phyloP scores from a whole-genome alignment of 2,329 filamentous ascomycete species.

The Phyllosticta citrichinensis region DNA sequence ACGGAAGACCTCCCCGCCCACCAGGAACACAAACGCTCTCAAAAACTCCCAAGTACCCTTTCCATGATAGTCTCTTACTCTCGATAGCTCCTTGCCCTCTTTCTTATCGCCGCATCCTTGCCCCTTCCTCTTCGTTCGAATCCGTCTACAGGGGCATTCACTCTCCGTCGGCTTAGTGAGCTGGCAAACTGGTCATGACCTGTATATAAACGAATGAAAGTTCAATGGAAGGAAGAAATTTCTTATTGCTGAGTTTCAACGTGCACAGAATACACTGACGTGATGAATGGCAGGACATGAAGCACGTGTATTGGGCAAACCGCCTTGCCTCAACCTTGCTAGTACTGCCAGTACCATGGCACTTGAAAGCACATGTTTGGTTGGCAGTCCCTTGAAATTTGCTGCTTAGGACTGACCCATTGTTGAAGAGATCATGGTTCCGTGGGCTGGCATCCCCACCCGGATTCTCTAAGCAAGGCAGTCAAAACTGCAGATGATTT shows the following conservation, averaged over 20 bases:
- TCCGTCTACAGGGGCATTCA: conserved; percentile 10
- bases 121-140: conserved; percentile 10
- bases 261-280: neutral
- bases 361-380: neutral
- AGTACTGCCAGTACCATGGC: neutral
- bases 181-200: conserved; percentile 10
- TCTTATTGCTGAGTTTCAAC: neutral
- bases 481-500: too few relatives aligned
- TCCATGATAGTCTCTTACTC: conserved; percentile 10
- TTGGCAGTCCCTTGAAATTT: neutral
- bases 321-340: neutral
- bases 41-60: conserved; percentile 7
- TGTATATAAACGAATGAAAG: conserved; percentile 11
- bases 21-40: conserved; percentile 8
- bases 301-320: neutral
- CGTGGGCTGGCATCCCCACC: too few relatives aligned
- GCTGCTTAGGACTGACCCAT: neutral
- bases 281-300: neutral
- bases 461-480: too few relatives aligned
- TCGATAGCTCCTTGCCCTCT: conserved; percentile 9
- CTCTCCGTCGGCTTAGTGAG: conserved; percentile 6
- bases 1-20: conserved; percentile 2
- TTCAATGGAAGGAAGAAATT: conserved; percentile 7
- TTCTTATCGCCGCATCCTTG: conserved; percentile 7
- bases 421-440: too few relatives aligned